Percentiles rank a stretch among this genome's conserved stretches.
phyloP scores from a whole-genome alignment of 208 protist genomes.

The Trypanosoma vivax region DNA sequence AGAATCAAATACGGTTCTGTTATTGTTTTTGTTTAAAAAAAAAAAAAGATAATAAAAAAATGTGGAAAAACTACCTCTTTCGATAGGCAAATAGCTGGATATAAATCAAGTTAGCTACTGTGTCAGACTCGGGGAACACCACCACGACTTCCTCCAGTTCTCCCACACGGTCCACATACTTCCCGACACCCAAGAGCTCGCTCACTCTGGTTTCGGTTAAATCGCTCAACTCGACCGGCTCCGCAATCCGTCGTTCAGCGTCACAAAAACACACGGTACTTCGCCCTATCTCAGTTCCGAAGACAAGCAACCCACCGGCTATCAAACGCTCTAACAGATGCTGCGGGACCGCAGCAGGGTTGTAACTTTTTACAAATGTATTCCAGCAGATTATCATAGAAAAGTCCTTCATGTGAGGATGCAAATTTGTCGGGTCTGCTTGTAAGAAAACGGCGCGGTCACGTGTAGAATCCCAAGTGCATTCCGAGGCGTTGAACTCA shows the following conservation, averaged over 20 bases:
- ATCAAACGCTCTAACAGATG: conserved; percentile 62
- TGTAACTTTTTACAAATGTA: conserved; percentile 77
- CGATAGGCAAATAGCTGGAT: conserved; percentile 52
- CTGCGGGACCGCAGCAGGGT: conserved; percentile 55
- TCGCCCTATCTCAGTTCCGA: conserved; percentile 63
- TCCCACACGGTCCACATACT: conserved; percentile 55
- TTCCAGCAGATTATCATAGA: conserved; percentile 86
- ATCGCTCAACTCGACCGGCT: conserved; percentile 20
- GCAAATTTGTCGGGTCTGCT: conserved; percentile 83
- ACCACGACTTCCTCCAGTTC: conserved; percentile 47
- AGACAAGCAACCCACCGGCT: conserved; percentile 64
- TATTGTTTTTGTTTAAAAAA: conserved; percentile 1
- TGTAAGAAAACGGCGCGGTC: conserved; percentile 80
- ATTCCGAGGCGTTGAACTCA: conserved; percentile 32
- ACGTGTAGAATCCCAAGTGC: conserved; percentile 49
- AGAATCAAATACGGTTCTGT: not conserved
- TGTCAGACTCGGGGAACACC: conserved; percentile 43
- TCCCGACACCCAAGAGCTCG: conserved; percentile 50
- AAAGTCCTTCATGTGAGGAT: conserved; percentile 70
- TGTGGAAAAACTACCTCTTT: conserved; percentile 40
- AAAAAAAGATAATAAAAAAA: conserved; percentile 10
- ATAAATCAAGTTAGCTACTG: conserved; percentile 27
- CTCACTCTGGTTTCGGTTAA: conserved; percentile 46
- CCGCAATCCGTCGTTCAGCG: conserved; percentile 10
- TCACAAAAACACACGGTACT: conserved; percentile 29